Evolutionary conservation across 2,329 filamentous ascomycete species (phyloP).

Genomic region (Pezicula rhizophila): DNA sequence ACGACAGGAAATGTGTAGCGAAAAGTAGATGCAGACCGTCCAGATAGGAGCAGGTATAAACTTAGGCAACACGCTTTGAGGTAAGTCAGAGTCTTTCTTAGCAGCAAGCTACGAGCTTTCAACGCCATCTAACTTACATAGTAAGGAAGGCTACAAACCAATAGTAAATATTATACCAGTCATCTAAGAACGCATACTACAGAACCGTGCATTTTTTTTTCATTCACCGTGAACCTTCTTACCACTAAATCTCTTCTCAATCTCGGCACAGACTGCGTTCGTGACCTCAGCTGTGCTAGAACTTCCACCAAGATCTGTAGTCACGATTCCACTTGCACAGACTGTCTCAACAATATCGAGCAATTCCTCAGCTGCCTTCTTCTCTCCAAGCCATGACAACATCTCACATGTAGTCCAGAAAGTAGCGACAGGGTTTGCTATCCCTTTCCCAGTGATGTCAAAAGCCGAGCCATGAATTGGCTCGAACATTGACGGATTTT

Average conservation of each 20-base stretch:
- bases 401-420: slow-evolving; percentile 50
- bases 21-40: too few relatives aligned
- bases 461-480: slow-evolving; percentile 52
- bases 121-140: too few relatives aligned
- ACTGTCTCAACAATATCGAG: slow-evolving; percentile 46
- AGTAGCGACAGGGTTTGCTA: slow-evolving; percentile 48
- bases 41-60: too few relatives aligned
- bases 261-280: slow-evolving; percentile 8
- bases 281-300: slow-evolving; percentile 6
- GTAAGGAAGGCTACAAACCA: too few relatives aligned
- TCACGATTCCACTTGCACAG: slow-evolving; percentile 43
- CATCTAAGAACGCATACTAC: too few relatives aligned
- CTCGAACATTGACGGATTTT: slow-evolving; percentile 52
- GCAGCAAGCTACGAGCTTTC: too few relatives aligned
- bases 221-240: neutral
- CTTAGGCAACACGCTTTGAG: too few relatives aligned
- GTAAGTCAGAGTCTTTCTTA: too few relatives aligned
- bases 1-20: too few relatives aligned
- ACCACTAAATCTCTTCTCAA: slow-evolving; percentile 1
- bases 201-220: too few relatives aligned
- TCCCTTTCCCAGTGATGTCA: slow-evolving; percentile 26
- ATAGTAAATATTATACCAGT: too few relatives aligned
- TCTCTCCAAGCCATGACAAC: slow-evolving; percentile 49
- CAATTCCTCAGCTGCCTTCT: slow-evolving; percentile 39
- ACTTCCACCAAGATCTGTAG: slow-evolving; percentile 39